Evolutionary conservation across 257 asterid species (phyloP), one percentile per base, ranked within the genome.

Genomic region (Prunella vulgaris): DNA sequence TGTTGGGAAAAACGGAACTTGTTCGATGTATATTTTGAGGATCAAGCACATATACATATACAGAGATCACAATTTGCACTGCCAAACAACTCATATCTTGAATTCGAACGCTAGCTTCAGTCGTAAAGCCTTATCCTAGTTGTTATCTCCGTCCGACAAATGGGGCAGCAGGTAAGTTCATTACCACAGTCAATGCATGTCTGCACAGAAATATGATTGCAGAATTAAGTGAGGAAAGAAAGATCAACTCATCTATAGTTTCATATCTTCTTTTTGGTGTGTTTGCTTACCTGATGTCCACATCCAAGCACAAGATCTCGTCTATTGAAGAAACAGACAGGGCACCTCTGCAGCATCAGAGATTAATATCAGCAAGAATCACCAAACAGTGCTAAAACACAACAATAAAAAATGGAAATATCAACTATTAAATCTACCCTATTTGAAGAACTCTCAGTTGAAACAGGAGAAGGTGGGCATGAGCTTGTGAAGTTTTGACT

Each of bases 231-330:
- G 13, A 49, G 18, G 13, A 35, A 28, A 53, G 5, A 25, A 25
- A 25, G 3, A 59, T 18, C 12, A 48, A 46, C 53, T 60, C 14
- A 7, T 14, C 15, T 46, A 49, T 27, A 17, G 12, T 24, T 48
- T 25, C 42, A 15, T 7, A 9, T 6, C 22, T 4, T 60, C 10
- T 53, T 32, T 49, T 6, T 24, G 49, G 58, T 21, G 22, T 5
- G 22, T 15, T 24, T 17, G 25, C 38, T 67, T 73, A 84, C 87
- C 81, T 69, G 87, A 82, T 85, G 90, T 5, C 87, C 90, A 18
- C 90, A 85, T 66, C 87, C 85, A 9, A 84, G 73, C 0, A 78
- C 87, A 52, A 80, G 73, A 58, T 84, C 74, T 28, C 79, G 68
- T 68, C 46, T 70, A 51, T 68, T 78, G 71, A 75, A 76, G 74